phyloP scores from a whole-genome alignment of 2,329 filamentous ascomycete genomes.

The Microascus cirrosus region DNA sequence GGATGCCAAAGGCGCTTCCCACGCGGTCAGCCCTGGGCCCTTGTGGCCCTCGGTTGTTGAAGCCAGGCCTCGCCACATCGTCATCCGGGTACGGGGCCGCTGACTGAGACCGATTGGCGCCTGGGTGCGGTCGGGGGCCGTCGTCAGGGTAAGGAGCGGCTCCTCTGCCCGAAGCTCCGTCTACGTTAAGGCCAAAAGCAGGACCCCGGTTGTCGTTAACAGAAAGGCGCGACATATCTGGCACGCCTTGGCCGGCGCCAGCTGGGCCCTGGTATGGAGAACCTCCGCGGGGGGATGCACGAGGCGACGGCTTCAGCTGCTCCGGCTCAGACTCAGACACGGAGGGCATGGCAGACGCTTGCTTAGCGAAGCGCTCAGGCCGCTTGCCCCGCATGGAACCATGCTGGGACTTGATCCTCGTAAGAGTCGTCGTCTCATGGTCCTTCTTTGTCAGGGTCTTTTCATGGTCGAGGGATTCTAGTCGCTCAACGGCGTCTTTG shows the following conservation, averaged over 20 bases:
- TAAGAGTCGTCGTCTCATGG: constrained; percentile 84
- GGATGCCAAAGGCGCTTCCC: constrained; percentile 42
- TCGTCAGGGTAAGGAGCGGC: constrained; percentile 62
- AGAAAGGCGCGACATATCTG: constrained; percentile 24
- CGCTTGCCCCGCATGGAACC: constrained; percentile 55
- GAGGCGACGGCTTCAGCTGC: constrained; percentile 9
- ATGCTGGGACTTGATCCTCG: constrained; percentile 73
- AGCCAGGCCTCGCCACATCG: constrained; percentile 27
- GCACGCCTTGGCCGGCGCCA: constrained; percentile 11
- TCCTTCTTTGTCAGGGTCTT: constrained; percentile 81
- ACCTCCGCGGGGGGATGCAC: constrained; percentile 8
- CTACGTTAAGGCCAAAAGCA: not conserved
- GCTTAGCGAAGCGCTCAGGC: constrained; percentile 47
- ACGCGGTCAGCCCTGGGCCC: constrained; percentile 37
- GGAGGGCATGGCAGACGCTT: constrained; percentile 29
- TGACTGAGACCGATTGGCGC: constrained; percentile 30
- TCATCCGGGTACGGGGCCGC: constrained; percentile 43
- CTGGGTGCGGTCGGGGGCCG: constrained; percentile 43
- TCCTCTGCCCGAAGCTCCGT: constrained; percentile 25
- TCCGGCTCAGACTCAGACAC: constrained; percentile 27
- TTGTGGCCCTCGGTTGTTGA: constrained; percentile 36
- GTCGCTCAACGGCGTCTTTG: constrained; percentile 69
- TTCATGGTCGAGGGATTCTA: constrained; percentile 74
- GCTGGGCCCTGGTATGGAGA: constrained; percentile 8
- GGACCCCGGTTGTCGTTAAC: not conserved